Evolutionary conservation across 1,284 basidiomycete genomes (phyloP).

Genomic region (Coniophora puteana): DNA sequence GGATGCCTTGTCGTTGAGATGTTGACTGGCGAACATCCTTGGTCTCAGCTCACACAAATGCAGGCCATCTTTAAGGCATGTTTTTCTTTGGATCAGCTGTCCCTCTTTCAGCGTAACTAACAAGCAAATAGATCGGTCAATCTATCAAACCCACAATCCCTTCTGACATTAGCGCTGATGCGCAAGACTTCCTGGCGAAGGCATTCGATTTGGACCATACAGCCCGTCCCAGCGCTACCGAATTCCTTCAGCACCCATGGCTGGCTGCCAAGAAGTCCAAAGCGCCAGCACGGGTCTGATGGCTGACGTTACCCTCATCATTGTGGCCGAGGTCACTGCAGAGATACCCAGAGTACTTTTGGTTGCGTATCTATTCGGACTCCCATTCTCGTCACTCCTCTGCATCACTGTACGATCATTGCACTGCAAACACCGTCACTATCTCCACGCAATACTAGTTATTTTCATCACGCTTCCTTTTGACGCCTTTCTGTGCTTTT

Average conservation of each 20-base stretch:
- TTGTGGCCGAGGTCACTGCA: constrained; percentile 21
- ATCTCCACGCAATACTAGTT: no score
- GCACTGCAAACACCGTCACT: no score
- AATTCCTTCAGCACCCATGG: constrained; percentile 77
- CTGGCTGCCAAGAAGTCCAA: constrained; percentile 40
- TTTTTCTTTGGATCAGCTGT: constrained; percentile 1
- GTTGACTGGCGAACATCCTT: constrained; percentile 96
- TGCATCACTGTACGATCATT: neutral
- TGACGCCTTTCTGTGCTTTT: constrained; percentile 45
- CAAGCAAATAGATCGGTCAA: constrained; percentile 71
- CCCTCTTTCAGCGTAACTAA: neutral
- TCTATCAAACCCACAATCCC: constrained; percentile 82
- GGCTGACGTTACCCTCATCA: no score
- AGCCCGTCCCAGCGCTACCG: constrained; percentile 77
- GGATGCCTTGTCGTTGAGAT: constrained; percentile 98
- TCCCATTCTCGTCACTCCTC: constrained; percentile 3
- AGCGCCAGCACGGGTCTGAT: no score
- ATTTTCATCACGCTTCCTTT: constrained; percentile 47
- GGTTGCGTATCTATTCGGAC: neutral
- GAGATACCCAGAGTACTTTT: constrained; percentile 10
- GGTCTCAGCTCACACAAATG: constrained; percentile 98
- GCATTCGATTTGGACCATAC: constrained; percentile 87
- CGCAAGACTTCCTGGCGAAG: constrained; percentile 77
- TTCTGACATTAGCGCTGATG: constrained; percentile 83
- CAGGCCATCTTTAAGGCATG: constrained; percentile 92